Conservation (phyloP, 768 basidiomycete genomes). For the Strobilomyces echinocephalus region DNA sequence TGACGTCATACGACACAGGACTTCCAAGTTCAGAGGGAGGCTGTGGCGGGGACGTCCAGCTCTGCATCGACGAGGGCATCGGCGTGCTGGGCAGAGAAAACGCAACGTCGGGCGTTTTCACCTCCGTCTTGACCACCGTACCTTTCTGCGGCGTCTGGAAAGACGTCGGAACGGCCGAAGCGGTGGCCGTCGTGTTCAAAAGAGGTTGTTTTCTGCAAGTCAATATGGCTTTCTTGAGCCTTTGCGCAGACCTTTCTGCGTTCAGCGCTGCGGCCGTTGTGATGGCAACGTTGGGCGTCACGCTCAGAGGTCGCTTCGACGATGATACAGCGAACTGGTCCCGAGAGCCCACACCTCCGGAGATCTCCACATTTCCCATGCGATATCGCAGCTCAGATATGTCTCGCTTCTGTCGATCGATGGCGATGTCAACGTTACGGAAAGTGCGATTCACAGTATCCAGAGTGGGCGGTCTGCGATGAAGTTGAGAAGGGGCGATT, state of each 20-base stretch:
- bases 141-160: constrained; percentile 29
- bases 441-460: constrained; percentile 81
- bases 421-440: constrained; percentile 74
- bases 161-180: constrained; percentile 17
- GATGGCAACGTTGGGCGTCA: constrained; percentile 63
- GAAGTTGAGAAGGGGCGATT: not conserved
- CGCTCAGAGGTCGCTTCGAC: constrained; percentile 36
- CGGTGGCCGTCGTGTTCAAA: constrained; percentile 51
- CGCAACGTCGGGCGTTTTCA: not conserved
- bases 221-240: constrained; percentile 65
- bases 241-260: constrained; percentile 68
- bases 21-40: constrained; percentile 13
- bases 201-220: constrained; percentile 58
- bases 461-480: constrained; percentile 68
- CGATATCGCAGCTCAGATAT: constrained; percentile 50
- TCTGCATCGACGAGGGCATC: constrained; percentile 15
- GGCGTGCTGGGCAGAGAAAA: constrained; percentile 17
- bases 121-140: constrained; percentile 3
- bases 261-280: constrained; percentile 80
- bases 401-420: constrained; percentile 56
- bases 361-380: constrained; percentile 47
- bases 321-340: constrained; percentile 42
- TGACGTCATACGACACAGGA: constrained; percentile 9
- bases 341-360: constrained; percentile 22
- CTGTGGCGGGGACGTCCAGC: constrained; percentile 21